Conservation (phyloP, 169 alveolate genomes). For the Gregarina niphandrodes region DNA sequence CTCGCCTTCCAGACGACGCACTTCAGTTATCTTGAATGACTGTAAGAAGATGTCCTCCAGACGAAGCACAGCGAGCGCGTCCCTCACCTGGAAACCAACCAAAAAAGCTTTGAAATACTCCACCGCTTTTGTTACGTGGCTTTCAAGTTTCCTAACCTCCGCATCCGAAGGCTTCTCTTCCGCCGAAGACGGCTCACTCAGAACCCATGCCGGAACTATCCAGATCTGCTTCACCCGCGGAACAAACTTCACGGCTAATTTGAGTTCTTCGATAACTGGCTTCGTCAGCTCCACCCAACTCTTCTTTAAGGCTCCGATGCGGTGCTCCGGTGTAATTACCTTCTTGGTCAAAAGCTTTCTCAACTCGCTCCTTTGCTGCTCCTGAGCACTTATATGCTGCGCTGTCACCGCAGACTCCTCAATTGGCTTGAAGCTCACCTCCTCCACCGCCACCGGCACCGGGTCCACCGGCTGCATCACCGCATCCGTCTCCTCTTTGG, state of each 20-base stretch:
- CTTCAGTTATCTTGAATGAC: conserved; percentile 90
- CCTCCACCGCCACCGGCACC: too few species aligned
- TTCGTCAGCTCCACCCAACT: conserved; percentile 65
- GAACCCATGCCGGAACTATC: conserved; percentile 3
- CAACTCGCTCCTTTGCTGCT: too few species aligned
- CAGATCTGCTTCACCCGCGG: background rate
- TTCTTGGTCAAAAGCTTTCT: conserved; percentile 14
- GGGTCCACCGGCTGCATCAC: too few species aligned
- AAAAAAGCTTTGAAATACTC: conserved; percentile 78
- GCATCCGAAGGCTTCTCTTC: conserved; percentile 6
- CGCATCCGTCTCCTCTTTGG: too few species aligned
- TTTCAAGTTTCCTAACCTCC: background rate
- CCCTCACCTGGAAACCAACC: conserved; percentile 92
- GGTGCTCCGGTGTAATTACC: conserved; percentile 58
- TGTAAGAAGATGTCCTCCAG: conserved; percentile 88
- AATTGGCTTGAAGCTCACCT: too few species aligned
- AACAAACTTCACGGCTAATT: conserved; percentile 44
- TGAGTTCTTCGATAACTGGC: conserved; percentile 78
- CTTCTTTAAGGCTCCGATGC: conserved; percentile 61
- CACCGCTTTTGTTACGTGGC: conserved; percentile 25
- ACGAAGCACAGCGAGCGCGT: conserved; percentile 84
- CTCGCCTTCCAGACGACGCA: conserved; percentile 84
- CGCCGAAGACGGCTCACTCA: background rate
- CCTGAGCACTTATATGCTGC: too few species aligned
- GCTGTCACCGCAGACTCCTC: too few species aligned